A percentile compares a stretch with the other conserved stretches of the same genome.
Evolutionary conservation across 768 basidiomycete genomes (phyloP).

Genomic region (Coprinopsis sp.): DNA sequence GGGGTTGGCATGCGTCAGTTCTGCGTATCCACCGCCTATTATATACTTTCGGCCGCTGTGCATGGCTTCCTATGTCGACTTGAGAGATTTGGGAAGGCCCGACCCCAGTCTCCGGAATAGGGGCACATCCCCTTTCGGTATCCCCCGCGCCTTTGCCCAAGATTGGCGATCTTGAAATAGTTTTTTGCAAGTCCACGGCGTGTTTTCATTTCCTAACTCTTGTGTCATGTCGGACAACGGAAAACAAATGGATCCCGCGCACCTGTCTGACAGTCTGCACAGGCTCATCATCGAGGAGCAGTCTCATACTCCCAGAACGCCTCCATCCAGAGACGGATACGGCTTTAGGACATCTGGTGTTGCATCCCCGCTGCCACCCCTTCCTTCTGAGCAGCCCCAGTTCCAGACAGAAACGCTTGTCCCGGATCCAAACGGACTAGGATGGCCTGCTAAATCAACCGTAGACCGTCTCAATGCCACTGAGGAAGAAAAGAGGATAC

Average conservation of each 20-base stretch:
- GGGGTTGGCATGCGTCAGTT: conserved; percentile 24
- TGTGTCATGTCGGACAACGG: no score
- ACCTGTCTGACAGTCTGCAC: conserved; percentile 42
- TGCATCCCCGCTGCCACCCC: conserved; percentile 49
- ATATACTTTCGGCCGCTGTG: no score
- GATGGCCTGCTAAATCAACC: conserved; percentile 98
- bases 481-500: conserved; percentile 60
- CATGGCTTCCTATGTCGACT: no score
- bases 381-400: conserved; percentile 35
- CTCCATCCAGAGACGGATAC: conserved; percentile 66
- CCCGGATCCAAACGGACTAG: conserved; percentile 71
- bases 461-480: conserved; percentile 79
- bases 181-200: not conserved
- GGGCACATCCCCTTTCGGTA: not conserved
- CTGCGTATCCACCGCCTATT: conserved; percentile 44
- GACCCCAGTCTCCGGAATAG: conserved; percentile 30
- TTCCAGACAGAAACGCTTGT: conserved; percentile 34
- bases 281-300: conserved; percentile 38
- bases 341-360: conserved; percentile 75
- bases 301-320: conserved; percentile 15
- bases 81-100: conserved; percentile 41
- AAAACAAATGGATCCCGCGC: conserved; percentile 21
- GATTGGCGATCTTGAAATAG: not conserved
- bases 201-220: no score
- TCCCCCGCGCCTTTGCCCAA: no score